These are phyloP conservation scores for Fusarium burgessii DNA, from an alignment of 2,329 filamentous ascomycete genomes.

Conservation along the genomic window DNA sequence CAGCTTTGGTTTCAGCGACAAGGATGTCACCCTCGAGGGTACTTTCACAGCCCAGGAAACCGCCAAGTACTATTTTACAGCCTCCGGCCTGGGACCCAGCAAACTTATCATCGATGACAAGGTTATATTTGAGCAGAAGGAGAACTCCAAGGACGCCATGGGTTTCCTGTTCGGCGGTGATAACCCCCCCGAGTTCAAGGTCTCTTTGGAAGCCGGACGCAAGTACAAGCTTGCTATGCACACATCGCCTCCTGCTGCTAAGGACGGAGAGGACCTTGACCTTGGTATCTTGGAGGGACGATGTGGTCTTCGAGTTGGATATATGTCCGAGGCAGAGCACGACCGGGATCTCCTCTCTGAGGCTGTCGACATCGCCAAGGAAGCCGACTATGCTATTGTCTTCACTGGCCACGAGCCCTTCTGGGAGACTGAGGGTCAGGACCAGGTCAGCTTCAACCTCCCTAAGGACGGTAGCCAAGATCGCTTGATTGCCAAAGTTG, in stretches of 20 bases:
- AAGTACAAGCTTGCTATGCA: constrained; percentile 50
- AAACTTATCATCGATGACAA: constrained; percentile 49
- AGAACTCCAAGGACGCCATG: constrained; percentile 51
- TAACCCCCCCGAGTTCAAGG: constrained; percentile 48
- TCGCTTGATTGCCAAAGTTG: constrained; percentile 66
- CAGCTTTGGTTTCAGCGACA: constrained; percentile 42
- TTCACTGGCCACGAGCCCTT: constrained; percentile 70
- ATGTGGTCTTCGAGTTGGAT: constrained; percentile 49
- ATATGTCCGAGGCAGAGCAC: constrained; percentile 49
- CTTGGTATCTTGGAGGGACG: constrained; percentile 51
- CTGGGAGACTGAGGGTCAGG: constrained; percentile 67
- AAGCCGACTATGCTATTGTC: constrained; percentile 66
- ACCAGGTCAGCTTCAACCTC: constrained; percentile 77
- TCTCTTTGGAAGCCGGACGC: constrained; percentile 46
- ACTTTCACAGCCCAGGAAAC: constrained; percentile 49
- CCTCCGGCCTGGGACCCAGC: constrained; percentile 49
- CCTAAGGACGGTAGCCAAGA: constrained; percentile 72
- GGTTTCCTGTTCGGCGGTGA: constrained; percentile 51
- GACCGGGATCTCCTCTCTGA: constrained; percentile 56
- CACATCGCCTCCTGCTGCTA: constrained; percentile 47
- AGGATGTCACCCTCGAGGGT: constrained; percentile 48
- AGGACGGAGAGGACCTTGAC: constrained; percentile 43
- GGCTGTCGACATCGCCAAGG: constrained; percentile 69
- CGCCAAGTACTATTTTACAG: constrained; percentile 50
- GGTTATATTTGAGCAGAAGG: constrained; percentile 49